phyloP scores from a whole-genome alignment of 768 basidiomycete genomes.

The Boletus pseudo-olivaceus region DNA sequence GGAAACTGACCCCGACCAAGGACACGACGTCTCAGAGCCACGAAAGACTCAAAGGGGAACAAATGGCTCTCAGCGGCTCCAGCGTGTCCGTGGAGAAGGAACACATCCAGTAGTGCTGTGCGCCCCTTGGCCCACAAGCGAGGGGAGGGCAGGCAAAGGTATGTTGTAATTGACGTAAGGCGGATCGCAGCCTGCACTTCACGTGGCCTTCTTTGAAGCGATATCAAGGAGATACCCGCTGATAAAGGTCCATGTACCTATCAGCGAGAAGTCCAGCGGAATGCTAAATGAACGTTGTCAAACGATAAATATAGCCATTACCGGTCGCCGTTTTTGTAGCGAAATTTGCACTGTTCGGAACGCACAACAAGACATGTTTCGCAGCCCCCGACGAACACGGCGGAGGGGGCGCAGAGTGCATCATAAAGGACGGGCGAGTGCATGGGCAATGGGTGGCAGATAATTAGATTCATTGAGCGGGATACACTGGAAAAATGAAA shows the following conservation, averaged over 20 bases:
- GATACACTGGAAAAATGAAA: conserved; percentile 25
- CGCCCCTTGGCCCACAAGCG: conserved; percentile 30
- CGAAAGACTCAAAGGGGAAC: conserved; percentile 11
- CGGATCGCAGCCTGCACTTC: conserved; percentile 19
- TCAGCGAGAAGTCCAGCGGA: not conserved
- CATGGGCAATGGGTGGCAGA: conserved; percentile 30
- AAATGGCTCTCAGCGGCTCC: conserved; percentile 12
- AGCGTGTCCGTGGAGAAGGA: conserved; percentile 30
- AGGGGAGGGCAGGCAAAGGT: conserved; percentile 28
- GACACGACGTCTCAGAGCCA: conserved; percentile 12
- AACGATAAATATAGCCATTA: not conserved
- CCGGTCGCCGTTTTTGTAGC: conserved; percentile 1
- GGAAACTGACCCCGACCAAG: conserved; percentile 3
- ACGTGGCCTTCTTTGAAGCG: conserved; percentile 14
- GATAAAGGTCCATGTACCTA: conserved; percentile 28
- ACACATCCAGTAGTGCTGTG: conserved; percentile 10
- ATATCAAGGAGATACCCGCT: conserved; percentile 26
- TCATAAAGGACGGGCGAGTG: conserved; percentile 14
- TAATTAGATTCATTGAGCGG: conserved; percentile 27
- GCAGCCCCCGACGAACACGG: conserved; percentile 21
- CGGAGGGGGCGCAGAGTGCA: conserved; percentile 4
- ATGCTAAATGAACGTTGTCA: not conserved
- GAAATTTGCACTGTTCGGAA: not conserved
- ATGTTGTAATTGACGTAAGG: conserved; percentile 30
- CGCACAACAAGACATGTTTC: not conserved